phyloP scores from a whole-genome alignment of 352 stramenopile species.

The Globisporangium paddicum region DNA sequence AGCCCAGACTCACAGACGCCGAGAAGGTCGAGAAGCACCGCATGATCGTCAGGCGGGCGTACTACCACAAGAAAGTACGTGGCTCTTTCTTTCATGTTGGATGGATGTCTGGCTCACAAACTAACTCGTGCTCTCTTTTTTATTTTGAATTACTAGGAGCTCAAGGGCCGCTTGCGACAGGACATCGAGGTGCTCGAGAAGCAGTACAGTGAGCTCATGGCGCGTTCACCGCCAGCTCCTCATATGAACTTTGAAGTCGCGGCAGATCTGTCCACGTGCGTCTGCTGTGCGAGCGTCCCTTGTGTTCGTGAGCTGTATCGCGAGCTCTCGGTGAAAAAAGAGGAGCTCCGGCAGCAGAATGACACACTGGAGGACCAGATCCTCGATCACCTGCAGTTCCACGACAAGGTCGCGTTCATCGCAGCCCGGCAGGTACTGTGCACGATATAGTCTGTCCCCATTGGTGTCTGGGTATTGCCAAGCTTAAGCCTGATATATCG shows the following conservation, averaged over 20 bases:
- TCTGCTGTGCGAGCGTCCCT: slow-evolving; percentile 4
- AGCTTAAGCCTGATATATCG: too few relatives aligned
- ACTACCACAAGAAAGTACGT: slow-evolving; percentile 35
- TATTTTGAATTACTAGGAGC: slow-evolving; percentile 6
- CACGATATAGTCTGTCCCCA: background rate
- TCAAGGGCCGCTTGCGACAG: slow-evolving; percentile 19
- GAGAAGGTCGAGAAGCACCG: slow-evolving; percentile 48
- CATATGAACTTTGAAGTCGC: background rate
- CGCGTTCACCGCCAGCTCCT: slow-evolving; percentile 1
- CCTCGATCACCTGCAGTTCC: slow-evolving; percentile 19
- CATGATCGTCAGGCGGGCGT: slow-evolving; percentile 38
- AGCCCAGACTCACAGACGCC: slow-evolving; percentile 21
- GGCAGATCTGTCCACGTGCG: slow-evolving; percentile 10
- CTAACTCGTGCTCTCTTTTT: background rate
- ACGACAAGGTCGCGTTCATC: slow-evolving; percentile 21
- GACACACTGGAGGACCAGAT: slow-evolving; percentile 23
- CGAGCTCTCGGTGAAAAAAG: slow-evolving; percentile 19
- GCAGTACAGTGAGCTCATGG: slow-evolving; percentile 24
- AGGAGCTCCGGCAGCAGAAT: slow-evolving; percentile 20
- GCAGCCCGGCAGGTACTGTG: slow-evolving; percentile 17
- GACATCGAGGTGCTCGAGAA: slow-evolving; percentile 25
- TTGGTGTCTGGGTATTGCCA: background rate
- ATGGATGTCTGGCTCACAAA: background rate
- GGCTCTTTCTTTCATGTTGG: background rate
- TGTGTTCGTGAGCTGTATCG: slow-evolving; percentile 15